Evolutionary conservation across 257 asterid genomes (phyloP).

Genomic region (Solanum paucissectum): DNA sequence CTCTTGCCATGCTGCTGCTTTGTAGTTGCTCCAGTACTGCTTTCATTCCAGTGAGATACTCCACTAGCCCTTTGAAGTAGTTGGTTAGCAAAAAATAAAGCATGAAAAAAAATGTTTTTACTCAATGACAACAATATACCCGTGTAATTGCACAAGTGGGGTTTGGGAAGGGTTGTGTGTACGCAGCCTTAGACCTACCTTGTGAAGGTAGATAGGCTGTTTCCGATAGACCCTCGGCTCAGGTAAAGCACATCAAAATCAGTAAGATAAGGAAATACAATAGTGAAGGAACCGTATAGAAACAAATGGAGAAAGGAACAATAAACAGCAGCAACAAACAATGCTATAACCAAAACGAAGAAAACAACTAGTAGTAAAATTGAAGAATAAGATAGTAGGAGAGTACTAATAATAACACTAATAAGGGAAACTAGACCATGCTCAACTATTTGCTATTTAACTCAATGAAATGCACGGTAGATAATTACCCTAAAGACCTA

Average conservation of each 20-base stretch:
- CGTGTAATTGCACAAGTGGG: background rate
- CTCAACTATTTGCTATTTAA: background rate
- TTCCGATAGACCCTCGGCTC: background rate
- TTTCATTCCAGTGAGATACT: constrained; percentile 47
- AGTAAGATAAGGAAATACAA: background rate
- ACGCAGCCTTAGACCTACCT: background rate
- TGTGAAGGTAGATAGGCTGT: background rate
- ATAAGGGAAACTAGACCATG: background rate
- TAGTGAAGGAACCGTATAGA: background rate
- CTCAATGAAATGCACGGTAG: background rate
- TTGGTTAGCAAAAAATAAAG: background rate
- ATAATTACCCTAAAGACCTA: background rate
- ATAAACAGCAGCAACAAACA: background rate
- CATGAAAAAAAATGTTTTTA: background rate
- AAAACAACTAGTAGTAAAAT: background rate
- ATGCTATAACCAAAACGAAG: background rate
- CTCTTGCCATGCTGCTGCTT: background rate
- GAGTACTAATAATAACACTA: background rate
- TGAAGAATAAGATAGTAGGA: background rate
- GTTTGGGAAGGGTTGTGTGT: background rate
- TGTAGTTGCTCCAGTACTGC: constrained; percentile 23
- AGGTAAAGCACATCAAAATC: background rate
- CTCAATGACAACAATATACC: background rate
- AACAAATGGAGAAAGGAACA: background rate
- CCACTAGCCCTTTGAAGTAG: constrained; percentile 34